Conservation (phyloP, 2,329 filamentous ascomycete species). For the Scortechinia acanthostroma region DNA sequence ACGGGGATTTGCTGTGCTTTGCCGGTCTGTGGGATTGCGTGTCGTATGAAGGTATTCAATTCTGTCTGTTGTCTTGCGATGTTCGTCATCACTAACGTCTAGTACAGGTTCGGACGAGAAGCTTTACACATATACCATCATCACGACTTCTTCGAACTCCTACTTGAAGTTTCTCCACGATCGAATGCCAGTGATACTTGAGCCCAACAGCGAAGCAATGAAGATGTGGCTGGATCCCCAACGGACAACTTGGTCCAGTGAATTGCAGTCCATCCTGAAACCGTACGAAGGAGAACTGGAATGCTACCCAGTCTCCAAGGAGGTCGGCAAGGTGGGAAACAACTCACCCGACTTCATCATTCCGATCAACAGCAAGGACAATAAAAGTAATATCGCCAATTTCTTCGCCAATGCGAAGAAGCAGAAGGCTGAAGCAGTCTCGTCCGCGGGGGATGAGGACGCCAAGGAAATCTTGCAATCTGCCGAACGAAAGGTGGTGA, state of each 20-base stretch:
- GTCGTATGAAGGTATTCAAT: constrained; percentile 59
- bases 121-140: constrained; percentile 83
- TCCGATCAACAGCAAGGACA: constrained; percentile 75
- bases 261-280: constrained; percentile 72
- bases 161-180: constrained; percentile 84
- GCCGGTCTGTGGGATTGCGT: constrained; percentile 90
- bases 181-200: constrained; percentile 88
- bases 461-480: constrained; percentile 16
- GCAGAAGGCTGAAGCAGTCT: constrained; percentile 21
- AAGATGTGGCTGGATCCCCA: constrained; percentile 72
- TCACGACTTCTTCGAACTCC: constrained; percentile 80
- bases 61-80: background rate
- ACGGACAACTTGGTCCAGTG: constrained; percentile 65
- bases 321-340: constrained; percentile 90
- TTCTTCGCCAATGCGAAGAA: constrained; percentile 68
- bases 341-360: constrained; percentile 78
- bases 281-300: constrained; percentile 76
- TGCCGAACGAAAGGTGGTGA: constrained; percentile 6
- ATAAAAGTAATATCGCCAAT: constrained; percentile 88
- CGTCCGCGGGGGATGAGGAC: constrained; percentile 15
- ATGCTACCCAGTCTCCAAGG: constrained; percentile 77
- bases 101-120: constrained; percentile 51
- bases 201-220: constrained; percentile 66
- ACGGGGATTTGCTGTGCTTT: constrained; percentile 79
- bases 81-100: background rate